Conservation (phyloP, 345 rosid genomes). For the Crucihimalaya himalaica region DNA sequence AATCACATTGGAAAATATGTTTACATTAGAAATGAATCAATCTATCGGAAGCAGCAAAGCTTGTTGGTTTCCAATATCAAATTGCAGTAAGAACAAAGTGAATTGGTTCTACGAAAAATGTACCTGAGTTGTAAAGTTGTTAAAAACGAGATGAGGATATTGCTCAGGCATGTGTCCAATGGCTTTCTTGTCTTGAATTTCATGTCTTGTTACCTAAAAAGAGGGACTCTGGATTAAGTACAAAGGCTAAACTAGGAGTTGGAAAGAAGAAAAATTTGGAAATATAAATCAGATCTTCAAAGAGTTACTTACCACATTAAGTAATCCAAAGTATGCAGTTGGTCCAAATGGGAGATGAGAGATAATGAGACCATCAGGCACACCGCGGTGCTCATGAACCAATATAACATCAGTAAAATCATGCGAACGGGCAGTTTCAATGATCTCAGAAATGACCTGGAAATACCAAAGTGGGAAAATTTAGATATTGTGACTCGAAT, state of each 20-base stretch:
- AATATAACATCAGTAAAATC: constrained; percentile 90
- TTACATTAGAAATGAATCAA: background rate
- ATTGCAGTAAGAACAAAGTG: background rate
- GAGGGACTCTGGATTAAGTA: constrained; percentile 7
- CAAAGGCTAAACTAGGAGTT: constrained; percentile 1
- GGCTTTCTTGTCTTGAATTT: constrained; percentile 68
- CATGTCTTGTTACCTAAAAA: constrained; percentile 90
- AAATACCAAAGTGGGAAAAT: background rate
- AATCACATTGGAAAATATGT: background rate
- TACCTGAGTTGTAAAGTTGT: constrained; percentile 82
- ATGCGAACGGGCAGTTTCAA: constrained; percentile 82
- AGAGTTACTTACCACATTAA: constrained; percentile 74
- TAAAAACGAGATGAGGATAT: constrained; percentile 81
- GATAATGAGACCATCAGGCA: constrained; percentile 79
- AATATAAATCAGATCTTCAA: background rate
- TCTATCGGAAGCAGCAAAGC: background rate
- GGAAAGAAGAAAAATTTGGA: background rate
- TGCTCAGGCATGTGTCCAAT: constrained; percentile 92
- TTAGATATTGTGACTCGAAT: background rate
- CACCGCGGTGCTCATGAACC: constrained; percentile 90
- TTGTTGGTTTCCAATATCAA: background rate
- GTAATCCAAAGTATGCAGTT: constrained; percentile 86
- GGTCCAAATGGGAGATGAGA: constrained; percentile 96
- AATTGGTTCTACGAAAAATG: background rate
- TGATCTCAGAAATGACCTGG: constrained; percentile 89